Evolutionary conservation across 2,329 filamentous ascomycete genomes (phyloP).

Genomic region (Alternaria sp.): DNA sequence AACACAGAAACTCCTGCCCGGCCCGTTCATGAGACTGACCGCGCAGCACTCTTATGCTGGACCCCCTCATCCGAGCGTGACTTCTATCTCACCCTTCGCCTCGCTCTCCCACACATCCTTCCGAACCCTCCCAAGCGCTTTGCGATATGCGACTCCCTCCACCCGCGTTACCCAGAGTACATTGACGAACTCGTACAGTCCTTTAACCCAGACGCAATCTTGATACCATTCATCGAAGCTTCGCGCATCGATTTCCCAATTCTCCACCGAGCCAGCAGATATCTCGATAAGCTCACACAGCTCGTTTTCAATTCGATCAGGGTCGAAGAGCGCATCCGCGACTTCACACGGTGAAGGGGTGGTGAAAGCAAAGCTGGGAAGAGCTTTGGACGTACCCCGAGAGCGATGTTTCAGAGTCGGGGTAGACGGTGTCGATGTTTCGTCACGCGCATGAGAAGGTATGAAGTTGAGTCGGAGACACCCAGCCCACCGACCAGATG

Average conservation of each 20-base stretch:
- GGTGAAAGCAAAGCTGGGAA: neutral
- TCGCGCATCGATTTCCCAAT: constrained; percentile 15
- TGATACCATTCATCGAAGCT: constrained; percentile 20
- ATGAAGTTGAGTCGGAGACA: constrained; percentile 14
- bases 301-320: neutral
- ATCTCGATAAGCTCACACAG: constrained; percentile 19
- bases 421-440: neutral
- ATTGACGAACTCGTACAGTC: constrained; percentile 23
- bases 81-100: neutral
- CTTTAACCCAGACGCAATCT: too few species aligned
- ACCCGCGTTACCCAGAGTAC: constrained; percentile 30
- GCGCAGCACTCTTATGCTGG: neutral
- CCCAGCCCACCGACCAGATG: constrained; percentile 15
- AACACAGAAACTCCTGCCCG: neutral
- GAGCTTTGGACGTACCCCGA: neutral
- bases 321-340: neutral
- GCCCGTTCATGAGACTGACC: neutral
- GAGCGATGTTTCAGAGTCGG: neutral
- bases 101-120: constrained; percentile 15
- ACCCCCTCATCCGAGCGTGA: neutral
- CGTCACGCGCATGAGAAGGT: neutral
- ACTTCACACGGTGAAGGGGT: neutral
- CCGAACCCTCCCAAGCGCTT: constrained; percentile 24
- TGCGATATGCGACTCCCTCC: constrained; percentile 24
- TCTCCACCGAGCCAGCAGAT: constrained; percentile 16